Percentiles rank a stretch among this genome's conserved stretches.
These are phyloP conservation scores for Bipolaris sorokiniana DNA, from an alignment of 2,329 filamentous ascomycete genomes.

Conservation along the genomic window DNA sequence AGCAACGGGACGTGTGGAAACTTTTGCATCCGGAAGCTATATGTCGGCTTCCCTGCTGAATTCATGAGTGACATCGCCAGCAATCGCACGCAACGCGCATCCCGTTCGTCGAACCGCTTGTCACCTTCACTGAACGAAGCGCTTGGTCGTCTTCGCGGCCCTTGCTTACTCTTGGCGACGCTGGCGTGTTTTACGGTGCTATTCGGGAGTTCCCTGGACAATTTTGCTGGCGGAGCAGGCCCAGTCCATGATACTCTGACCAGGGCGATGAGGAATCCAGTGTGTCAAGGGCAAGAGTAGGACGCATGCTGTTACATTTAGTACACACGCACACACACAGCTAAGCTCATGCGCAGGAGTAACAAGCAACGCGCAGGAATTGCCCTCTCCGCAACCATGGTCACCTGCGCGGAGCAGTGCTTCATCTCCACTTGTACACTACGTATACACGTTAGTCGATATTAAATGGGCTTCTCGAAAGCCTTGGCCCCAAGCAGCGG, in stretches of 20 bases:
- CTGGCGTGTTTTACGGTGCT: constrained; percentile 19
- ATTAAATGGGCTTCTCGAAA: background rate
- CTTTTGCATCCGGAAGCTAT: background rate
- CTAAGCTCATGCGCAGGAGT: background rate
- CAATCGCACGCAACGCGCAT: background rate
- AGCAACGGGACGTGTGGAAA: background rate
- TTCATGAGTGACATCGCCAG: background rate
- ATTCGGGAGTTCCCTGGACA: constrained; percentile 6
- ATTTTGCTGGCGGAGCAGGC: background rate
- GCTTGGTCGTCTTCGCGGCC: constrained; percentile 13
- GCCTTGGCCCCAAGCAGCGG: constrained; percentile 5
- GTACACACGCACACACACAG: no score
- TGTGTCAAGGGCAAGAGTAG: background rate
- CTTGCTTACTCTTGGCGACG: constrained; percentile 10
- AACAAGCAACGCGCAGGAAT: background rate
- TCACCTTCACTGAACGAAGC: background rate
- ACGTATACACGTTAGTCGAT: background rate
- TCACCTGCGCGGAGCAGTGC: background rate
- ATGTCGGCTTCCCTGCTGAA: background rate
- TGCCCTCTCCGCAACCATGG: background rate
- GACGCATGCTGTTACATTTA: background rate
- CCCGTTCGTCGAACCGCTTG: background rate
- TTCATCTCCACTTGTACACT: no score
- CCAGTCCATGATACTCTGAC: background rate
- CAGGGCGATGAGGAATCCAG: background rate